Base-by-base conservation (phyloP, 208 protist genomes). In the Herpetomonas tarakana region DNA sequence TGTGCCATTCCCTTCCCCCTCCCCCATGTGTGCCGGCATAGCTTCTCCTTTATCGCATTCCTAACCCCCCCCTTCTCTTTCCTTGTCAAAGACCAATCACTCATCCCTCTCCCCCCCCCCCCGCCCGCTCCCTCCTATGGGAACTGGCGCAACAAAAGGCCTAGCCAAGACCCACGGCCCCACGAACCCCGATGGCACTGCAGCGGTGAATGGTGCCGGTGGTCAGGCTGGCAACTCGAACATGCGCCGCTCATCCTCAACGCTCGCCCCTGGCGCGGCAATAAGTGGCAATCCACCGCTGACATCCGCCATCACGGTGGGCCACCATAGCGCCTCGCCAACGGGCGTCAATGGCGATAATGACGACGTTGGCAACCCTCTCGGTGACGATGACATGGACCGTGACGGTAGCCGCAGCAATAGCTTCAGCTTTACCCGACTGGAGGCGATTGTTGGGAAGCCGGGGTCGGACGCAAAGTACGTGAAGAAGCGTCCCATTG, bases 401-500 rank as follows among this genome's bases (percentile, higher is more conserved):
- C 9, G 35, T 41, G 27, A 38, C 25, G 27, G 22, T 21, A 25
- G 26, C 52, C 6, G 4, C 9, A 2, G 6, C 1, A n/a, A 30
- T 27, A 26, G 1, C 25, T 25, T 2, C 29, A 26, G 38, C 1
- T 70, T 52, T 22, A 52, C 53, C n/a, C 27, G 46, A n/a, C 31
- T 82, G 22, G 59, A 41, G 11, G 68, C 71, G 35, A 69, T 82
- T 26, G 52, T 82, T 14, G 66, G 62, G 2, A 18, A 27, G 2
- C 61, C 66, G 16, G 71, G 58, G 11, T 52, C 27, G 3, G 58
- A 21, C 3, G 74, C 79, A 12, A 81, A 71, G 67, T 94, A 94
- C 71, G 60, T 80, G 27, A 86, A 86, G 57, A 61, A 79, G 25
- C 68, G 72, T 4, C 52, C 74, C 3, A 91, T 94, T 26, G 94